These are phyloP conservation scores for Candida insectalens DNA, from an alignment of 805 yeast species.

Conservation along the genomic window DNA sequence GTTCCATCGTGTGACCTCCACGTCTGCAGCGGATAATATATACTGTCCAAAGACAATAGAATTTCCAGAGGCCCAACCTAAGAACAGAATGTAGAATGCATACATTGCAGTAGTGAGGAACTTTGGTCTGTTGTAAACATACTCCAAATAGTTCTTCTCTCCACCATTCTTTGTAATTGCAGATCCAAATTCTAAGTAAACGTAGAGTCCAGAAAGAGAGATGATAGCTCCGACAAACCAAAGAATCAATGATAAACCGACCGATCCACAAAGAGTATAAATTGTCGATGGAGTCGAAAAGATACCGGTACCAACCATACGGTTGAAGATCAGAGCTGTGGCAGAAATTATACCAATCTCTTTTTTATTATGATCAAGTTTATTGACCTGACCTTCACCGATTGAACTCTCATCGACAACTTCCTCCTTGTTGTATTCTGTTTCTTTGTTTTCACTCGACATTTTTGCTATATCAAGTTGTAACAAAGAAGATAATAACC, in stretches of 20 bases:
- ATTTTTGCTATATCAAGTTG: too few relatives aligned
- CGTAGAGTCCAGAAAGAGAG: conserved; percentile 53
- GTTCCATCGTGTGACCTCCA: conserved; percentile 65
- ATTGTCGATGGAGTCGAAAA: conserved; percentile 61
- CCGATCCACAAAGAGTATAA: conserved; percentile 51
- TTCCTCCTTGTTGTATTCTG: not conserved
- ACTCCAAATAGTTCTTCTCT: conserved; percentile 73
- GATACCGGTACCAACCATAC: conserved; percentile 70
- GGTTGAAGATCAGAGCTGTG: conserved; percentile 45
- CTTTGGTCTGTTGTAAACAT: conserved; percentile 55
- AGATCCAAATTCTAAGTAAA: conserved; percentile 69
- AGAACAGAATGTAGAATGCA: conserved; percentile 61
- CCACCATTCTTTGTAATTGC: conserved; percentile 57
- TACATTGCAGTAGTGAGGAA: conserved; percentile 24
- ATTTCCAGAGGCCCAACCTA: conserved; percentile 85
- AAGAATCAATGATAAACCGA: conserved; percentile 59
- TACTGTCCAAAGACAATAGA: conserved; percentile 74
- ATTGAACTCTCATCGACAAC: not conserved
- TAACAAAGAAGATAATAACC: too few relatives aligned
- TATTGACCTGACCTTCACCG: conserved; percentile 4
- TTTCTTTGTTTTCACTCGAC: too few relatives aligned
- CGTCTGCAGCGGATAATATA: conserved; percentile 63
- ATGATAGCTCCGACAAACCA: conserved; percentile 72
- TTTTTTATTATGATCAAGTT: conserved; percentile 32
- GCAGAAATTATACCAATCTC: conserved; percentile 34